Evolutionary conservation across 176 grass and related monocot genomes (phyloP), one percentile per base, ranked within the genome.

Genomic region (Juncus effusus): DNA sequence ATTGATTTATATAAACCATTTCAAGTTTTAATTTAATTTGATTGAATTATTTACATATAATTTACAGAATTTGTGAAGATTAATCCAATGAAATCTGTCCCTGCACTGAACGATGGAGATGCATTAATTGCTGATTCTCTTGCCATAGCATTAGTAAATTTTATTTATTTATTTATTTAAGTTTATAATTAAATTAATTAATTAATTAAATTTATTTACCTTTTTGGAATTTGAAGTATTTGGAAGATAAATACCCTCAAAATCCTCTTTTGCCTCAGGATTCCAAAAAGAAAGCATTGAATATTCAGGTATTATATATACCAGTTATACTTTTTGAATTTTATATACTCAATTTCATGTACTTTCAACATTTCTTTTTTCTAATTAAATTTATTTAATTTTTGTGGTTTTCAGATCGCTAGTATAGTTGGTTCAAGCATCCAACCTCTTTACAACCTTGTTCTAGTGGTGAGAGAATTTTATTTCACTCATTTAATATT

Each of bases 191-290:
- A 64, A 73, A 40, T 54, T 2, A 61, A 61, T 37, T 4, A 16
- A 3, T 12, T 10, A 42, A n/a, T 11, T 19, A 36, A 19, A 63
- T 65, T 19, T 54, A n/a, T 40, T 60, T 44, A 66, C n/a, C 13
- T 65, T 45, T 5, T 2, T 44, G 58, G 51, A 35, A 38, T 39
- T 45, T 67, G 80, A 62, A 96, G 92, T 96, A 96, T 79, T 72
- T 96, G 64, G 92, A 96, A 81, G 84, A 96, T 19, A 96, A 96
- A 62, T 96, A 91, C 68, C 92, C 84, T 61, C 69, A 88, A 51
- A 56, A 75, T 61, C 82, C 84, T 55, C 87, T 96, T 11, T 51
- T 91, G 13, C 92, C 87, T 66, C 78, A 72, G 59, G 92, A 96
- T 81, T 54, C 76, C 4, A 91, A 86, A 81, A 81, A 53, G 63